Conservation (phyloP, 139 green algal species). For the Monoraphidium neglectum region DNA sequence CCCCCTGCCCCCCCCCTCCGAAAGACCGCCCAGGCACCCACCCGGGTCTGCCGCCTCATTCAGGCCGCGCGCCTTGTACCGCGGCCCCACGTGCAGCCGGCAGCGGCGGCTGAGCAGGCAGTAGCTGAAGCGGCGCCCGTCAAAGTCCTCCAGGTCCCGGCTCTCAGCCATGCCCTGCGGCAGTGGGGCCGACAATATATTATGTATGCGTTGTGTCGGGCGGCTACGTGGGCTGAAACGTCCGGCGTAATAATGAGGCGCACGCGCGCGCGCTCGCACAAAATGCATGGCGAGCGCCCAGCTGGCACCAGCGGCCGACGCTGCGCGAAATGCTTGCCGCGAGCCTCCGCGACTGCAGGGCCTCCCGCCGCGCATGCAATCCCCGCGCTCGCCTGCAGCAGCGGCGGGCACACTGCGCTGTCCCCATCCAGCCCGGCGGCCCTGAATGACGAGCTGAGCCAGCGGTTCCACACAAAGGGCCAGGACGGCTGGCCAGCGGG, state of each 20-base stretch:
- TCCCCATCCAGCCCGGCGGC: slow-evolving; percentile 57
- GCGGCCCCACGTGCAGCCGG: slow-evolving; percentile 83
- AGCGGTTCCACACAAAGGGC: slow-evolving; percentile 93
- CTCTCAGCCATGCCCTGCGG: slow-evolving; percentile 86
- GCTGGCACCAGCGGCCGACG: neutral
- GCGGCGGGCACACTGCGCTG: slow-evolving; percentile 68
- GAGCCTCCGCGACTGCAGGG: neutral
- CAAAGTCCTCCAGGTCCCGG: slow-evolving; percentile 64
- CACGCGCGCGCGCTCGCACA: neutral
- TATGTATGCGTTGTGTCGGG: too few relatives aligned
- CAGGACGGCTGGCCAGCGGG: slow-evolving; percentile 51
- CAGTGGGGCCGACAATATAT: too few relatives aligned
- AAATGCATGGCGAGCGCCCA: neutral
- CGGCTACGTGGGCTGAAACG: too few relatives aligned
- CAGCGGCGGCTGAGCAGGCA: slow-evolving; percentile 71
- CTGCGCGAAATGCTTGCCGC: neutral
- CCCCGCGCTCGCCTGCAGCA: slow-evolving; percentile 73
- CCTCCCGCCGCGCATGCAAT: neutral
- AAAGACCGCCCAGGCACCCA: too few relatives aligned
- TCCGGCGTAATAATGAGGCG: too few relatives aligned
- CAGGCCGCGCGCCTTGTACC: slow-evolving; percentile 92
- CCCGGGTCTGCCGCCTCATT: slow-evolving; percentile 86
- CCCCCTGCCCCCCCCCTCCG: too few relatives aligned
- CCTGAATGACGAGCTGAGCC: slow-evolving; percentile 67
- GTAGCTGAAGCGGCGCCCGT: slow-evolving; percentile 61